phyloP scores from a whole-genome alignment of 1,139 yeast species.

The Protomyces inouyei region DNA sequence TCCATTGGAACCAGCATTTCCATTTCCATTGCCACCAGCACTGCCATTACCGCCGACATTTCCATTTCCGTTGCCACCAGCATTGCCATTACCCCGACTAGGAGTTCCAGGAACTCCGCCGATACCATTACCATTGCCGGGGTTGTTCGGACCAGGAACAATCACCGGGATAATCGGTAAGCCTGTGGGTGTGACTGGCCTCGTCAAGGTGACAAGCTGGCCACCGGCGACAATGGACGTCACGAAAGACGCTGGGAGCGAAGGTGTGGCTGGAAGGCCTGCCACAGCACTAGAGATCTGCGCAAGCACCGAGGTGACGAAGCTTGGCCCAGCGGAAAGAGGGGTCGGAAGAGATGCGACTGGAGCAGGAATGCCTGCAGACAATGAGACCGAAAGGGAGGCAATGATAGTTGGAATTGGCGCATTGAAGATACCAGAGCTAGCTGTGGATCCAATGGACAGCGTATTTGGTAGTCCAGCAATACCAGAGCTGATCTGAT shows the following conservation, averaged over 20 bases:
- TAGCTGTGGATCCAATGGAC: background rate
- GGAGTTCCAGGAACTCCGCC: background rate
- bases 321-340: background rate
- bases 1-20: background rate
- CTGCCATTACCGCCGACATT: background rate
- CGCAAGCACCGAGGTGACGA: background rate
- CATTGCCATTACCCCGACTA: background rate
- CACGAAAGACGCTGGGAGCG: background rate
- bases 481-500: background rate
- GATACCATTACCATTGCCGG: background rate
- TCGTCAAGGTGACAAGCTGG: background rate
- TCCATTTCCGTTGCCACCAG: background rate
- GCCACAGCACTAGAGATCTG: background rate
- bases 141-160: background rate
- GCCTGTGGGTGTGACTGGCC: background rate
- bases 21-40: background rate
- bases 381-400: background rate
- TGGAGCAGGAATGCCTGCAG: background rate
- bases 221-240: background rate
- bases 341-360: background rate
- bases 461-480: background rate
- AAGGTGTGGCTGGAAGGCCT: background rate
- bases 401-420: background rate
- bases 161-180: background rate
- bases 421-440: background rate